Percentiles rank a stretch among this genome's conserved stretches.
phyloP scores from a whole-genome alignment of 2,329 filamentous ascomycete species.

The Orbilia javanica region DNA sequence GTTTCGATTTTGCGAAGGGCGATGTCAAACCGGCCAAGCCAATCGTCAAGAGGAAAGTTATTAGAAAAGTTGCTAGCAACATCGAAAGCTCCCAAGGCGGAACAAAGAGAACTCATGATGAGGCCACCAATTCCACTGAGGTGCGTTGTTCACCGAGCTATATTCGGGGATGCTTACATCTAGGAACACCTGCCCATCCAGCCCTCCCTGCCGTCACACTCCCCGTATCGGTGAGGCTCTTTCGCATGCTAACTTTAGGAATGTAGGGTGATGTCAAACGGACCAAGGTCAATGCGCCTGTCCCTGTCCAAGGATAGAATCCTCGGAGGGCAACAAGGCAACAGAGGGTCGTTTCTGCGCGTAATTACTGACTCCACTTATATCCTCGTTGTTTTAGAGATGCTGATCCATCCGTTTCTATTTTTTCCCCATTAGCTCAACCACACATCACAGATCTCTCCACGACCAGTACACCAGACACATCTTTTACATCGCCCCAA shows the following conservation, averaged over 20 bases:
- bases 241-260: constrained; percentile 1
- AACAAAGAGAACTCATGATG: constrained; percentile 56
- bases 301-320: constrained; percentile 56
- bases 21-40: constrained; percentile 77
- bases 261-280: constrained; percentile 53
- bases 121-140: constrained; percentile 39
- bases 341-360: constrained; percentile 37
- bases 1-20: constrained; percentile 77
- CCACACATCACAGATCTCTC: not conserved
- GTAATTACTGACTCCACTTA: constrained; percentile 36
- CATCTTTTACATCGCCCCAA: constrained; percentile 2
- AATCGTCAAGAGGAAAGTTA: constrained; percentile 71
- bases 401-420: constrained; percentile 16
- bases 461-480: not conserved
- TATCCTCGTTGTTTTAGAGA: not conserved
- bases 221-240: not conserved
- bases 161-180: constrained; percentile 55
- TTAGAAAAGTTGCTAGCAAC: constrained; percentile 48
- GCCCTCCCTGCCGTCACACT: constrained; percentile 1
- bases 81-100: constrained; percentile 49
- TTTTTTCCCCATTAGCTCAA: constrained; percentile 25
- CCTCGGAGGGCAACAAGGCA: constrained; percentile 16
- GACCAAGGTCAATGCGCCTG: constrained; percentile 50
- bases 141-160: constrained; percentile 35
- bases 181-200: constrained; percentile 39